These are phyloP conservation scores for Agrocybe pediades DNA, from an alignment of 768 basidiomycete genomes.

Conservation along the genomic window DNA sequence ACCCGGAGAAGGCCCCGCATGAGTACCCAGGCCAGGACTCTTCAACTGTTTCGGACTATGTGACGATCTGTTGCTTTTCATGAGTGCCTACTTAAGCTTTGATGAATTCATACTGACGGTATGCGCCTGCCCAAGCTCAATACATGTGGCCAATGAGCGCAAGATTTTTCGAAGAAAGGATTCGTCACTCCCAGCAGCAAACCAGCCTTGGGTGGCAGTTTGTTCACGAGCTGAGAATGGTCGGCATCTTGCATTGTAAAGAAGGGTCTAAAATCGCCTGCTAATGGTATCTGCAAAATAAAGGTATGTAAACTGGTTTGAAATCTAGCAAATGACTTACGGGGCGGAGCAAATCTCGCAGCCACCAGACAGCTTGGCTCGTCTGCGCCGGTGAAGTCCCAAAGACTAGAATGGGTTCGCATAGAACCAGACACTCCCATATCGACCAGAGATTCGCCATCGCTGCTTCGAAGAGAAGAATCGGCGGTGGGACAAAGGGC, in stretches of 20 bases:
- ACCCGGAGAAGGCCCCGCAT: slow-evolving; percentile 63
- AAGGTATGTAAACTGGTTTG: neutral
- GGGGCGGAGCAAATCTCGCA: slow-evolving; percentile 84
- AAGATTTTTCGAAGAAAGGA: slow-evolving; percentile 79
- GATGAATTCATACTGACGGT: slow-evolving; percentile 36
- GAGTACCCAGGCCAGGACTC: slow-evolving; percentile 26
- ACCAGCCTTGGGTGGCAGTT: slow-evolving; percentile 77
- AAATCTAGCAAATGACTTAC: slow-evolving; percentile 37
- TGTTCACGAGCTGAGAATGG: slow-evolving; percentile 72
- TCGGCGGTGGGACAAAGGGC: slow-evolving; percentile 57
- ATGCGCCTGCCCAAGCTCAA: slow-evolving; percentile 63
- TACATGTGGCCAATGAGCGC: slow-evolving; percentile 85
- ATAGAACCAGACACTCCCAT: slow-evolving; percentile 93
- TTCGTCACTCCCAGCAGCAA: slow-evolving; percentile 86
- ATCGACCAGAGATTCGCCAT: slow-evolving; percentile 75
- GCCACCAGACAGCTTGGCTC: slow-evolving; percentile 91
- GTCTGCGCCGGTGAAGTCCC: slow-evolving; percentile 78
- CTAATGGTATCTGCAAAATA: slow-evolving; percentile 67
- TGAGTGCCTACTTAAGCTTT: neutral
- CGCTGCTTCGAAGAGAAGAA: slow-evolving; percentile 64
- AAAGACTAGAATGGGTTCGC: slow-evolving; percentile 87
- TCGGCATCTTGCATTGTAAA: slow-evolving; percentile 97
- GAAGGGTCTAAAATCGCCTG: slow-evolving; percentile 88
- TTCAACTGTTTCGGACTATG: slow-evolving; percentile 19
- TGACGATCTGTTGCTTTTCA: neutral